Conservation (phyloP, 371 early-diverging fungal species). For the Blastocladiella emersonii region DNA sequence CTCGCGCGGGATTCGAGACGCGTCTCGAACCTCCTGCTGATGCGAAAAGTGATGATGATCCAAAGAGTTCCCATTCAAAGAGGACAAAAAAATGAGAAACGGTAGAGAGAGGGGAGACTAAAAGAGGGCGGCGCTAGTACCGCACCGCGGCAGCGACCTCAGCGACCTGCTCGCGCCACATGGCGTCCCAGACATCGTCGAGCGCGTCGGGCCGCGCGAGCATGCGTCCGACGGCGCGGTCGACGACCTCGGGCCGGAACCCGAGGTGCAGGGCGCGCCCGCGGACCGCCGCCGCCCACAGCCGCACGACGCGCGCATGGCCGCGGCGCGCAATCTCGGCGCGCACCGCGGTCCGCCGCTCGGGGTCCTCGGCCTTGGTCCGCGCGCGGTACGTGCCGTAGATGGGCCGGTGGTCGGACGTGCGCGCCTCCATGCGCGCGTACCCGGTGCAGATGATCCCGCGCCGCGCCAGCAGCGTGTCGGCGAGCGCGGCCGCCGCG, state of each 20-base stretch:
- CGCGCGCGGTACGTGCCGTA: slow-evolving; percentile 39
- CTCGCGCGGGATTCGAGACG: too few species aligned
- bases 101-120: too few species aligned
- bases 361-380: slow-evolving; percentile 22
- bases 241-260: background rate
- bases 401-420: slow-evolving; percentile 75
- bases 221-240: background rate
- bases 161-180: background rate
- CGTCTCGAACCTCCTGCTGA: too few species aligned
- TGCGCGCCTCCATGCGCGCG: slow-evolving; percentile 40
- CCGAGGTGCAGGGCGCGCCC: background rate
- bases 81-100: too few species aligned
- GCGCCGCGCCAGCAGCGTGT: background rate
- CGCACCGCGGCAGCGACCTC: too few species aligned
- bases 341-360: background rate
- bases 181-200: background rate
- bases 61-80: too few species aligned
- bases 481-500: background rate
- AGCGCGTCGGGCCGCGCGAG: background rate
- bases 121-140: too few species aligned
- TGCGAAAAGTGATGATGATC: too few species aligned
- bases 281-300: background rate
- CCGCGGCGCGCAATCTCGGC: background rate
- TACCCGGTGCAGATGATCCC: slow-evolving; percentile 20
- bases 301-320: background rate